phyloP scores from a whole-genome alignment of 2,329 filamentous ascomycete genomes.

The Hypoxylon rubiginosum region DNA sequence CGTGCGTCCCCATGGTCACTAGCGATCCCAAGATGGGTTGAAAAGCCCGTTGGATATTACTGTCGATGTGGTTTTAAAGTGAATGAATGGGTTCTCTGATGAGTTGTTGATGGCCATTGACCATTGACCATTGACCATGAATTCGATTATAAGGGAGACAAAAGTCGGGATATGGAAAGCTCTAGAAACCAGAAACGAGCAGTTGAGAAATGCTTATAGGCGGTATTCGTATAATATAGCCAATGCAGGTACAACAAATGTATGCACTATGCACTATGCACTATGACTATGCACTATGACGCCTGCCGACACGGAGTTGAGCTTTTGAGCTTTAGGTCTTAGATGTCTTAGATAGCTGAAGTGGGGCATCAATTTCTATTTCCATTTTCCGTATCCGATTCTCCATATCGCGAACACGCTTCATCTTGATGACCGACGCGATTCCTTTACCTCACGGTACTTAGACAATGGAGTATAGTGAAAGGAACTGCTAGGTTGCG shows the following conservation, averaged over 20 bases:
- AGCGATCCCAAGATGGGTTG: conserved; percentile 38
- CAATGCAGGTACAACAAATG: conserved; percentile 2
- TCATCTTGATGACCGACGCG: conserved; percentile 10
- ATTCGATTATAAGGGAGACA: too few species aligned
- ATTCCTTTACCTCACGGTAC: conserved; percentile 5
- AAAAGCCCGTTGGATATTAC: conserved; percentile 53
- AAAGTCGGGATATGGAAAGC: conserved; percentile 15
- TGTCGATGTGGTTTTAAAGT: conserved; percentile 59
- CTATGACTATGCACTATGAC: too few species aligned
- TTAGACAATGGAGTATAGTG: conserved; percentile 32
- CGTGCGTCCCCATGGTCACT: conserved; percentile 10
- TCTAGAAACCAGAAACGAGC: conserved; percentile 30
- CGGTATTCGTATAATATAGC: background rate
- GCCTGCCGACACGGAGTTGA: too few species aligned
- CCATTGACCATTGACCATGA: conserved; percentile 5
- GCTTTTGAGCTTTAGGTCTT: too few species aligned
- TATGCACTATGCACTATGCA: too few species aligned
- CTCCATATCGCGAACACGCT: conserved; percentile 17
- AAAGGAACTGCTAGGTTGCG: conserved; percentile 15
- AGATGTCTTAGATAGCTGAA: background rate
- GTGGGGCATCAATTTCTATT: conserved; percentile 1
- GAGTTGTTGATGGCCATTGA: conserved; percentile 28
- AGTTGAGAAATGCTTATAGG: background rate
- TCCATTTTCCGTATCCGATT: background rate
- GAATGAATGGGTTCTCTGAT: conserved; percentile 55